phyloP scores from a whole-genome alignment of 2,329 filamentous ascomycete species.

The Aspergillus floridensis region DNA sequence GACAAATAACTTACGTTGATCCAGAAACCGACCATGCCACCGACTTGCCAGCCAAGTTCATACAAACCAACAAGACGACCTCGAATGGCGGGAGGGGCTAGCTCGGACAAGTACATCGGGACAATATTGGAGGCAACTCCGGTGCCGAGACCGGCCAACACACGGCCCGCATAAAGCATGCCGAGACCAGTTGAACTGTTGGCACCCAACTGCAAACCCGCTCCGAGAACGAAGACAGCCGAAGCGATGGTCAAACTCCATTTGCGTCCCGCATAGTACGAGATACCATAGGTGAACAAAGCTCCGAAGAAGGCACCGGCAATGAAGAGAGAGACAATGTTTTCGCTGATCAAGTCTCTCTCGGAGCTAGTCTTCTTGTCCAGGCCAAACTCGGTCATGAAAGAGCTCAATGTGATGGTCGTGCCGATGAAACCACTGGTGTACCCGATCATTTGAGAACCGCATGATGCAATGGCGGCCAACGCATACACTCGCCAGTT shows the following conservation, averaged over 20 bases:
- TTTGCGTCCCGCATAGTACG: constrained; percentile 64
- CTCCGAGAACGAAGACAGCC: constrained; percentile 64
- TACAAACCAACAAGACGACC: constrained; percentile 55
- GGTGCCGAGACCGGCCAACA: constrained; percentile 54
- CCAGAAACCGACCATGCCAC: constrained; percentile 47
- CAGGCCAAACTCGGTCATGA: constrained; percentile 65
- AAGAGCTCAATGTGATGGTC: constrained; percentile 67
- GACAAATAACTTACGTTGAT: constrained; percentile 33
- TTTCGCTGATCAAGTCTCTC: constrained; percentile 63
- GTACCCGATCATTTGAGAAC: constrained; percentile 58
- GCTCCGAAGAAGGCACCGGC: constrained; percentile 79
- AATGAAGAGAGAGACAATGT: constrained; percentile 76
- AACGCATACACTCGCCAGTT: constrained; percentile 59
- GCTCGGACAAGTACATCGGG: constrained; percentile 57
- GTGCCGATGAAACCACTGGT: constrained; percentile 77
- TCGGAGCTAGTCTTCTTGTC: constrained; percentile 46
- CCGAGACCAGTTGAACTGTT: constrained; percentile 58
- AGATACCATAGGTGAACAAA: constrained; percentile 61
- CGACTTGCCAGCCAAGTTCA: constrained; percentile 53
- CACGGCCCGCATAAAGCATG: constrained; percentile 53
- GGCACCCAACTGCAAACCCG: constrained; percentile 66
- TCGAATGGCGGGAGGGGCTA: constrained; percentile 55
- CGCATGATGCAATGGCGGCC: constrained; percentile 54
- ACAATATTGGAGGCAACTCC: constrained; percentile 55
- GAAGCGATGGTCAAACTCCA: constrained; percentile 60